Evolutionary conservation across 2,329 filamentous ascomycete genomes (phyloP).

Genomic region (Claviceps sorghi): DNA sequence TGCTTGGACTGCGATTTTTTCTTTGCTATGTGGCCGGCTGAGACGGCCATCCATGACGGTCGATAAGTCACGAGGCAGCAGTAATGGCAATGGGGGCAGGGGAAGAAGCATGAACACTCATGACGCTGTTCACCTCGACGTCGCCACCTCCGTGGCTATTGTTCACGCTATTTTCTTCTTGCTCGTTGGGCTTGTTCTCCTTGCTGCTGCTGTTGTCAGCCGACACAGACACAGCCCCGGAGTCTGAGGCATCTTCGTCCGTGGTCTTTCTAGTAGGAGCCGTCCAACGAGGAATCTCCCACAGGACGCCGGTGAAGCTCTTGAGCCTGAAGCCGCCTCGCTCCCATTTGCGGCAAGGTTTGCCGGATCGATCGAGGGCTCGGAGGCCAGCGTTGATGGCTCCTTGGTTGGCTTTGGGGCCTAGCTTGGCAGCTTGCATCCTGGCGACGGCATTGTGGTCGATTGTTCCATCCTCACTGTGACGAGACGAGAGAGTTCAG

Average conservation of each 20-base stretch:
- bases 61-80: slow-evolving; percentile 23
- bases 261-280: slow-evolving; percentile 46
- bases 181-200: slow-evolving; percentile 48
- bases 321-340: slow-evolving; percentile 72
- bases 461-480: slow-evolving; percentile 47
- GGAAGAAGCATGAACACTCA: slow-evolving; percentile 37
- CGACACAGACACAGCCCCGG: slow-evolving; percentile 30
- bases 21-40: background rate
- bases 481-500: background rate
- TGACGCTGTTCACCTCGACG: slow-evolving; percentile 37
- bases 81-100: slow-evolving; percentile 34
- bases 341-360: slow-evolving; percentile 84
- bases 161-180: slow-evolving; percentile 32
- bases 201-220: slow-evolving; percentile 42
- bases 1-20: background rate
- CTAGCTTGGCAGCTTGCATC: slow-evolving; percentile 54
- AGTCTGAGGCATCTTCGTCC: slow-evolving; percentile 32
- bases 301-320: slow-evolving; percentile 78
- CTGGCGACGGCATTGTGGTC: slow-evolving; percentile 39
- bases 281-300: slow-evolving; percentile 73
- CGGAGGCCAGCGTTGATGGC: slow-evolving; percentile 94
- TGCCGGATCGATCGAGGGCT: slow-evolving; percentile 80
- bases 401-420: slow-evolving; percentile 90
- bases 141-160: slow-evolving; percentile 30
- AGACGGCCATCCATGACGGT: background rate